Conservation (phyloP, 1,139 yeast genomes). For the Scheffersomyces parashehatae region DNA sequence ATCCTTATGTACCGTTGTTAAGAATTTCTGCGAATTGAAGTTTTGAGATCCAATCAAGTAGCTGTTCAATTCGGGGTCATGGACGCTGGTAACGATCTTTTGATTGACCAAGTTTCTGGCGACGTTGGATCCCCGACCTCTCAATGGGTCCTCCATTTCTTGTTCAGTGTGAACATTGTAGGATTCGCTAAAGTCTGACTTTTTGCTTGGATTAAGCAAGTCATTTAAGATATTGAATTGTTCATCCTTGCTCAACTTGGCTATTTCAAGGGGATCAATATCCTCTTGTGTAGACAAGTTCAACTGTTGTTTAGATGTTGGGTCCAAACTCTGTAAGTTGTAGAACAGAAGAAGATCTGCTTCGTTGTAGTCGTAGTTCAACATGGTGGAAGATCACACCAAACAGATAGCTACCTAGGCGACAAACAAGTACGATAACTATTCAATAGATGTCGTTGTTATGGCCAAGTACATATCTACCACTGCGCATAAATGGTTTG, state of each 20-base stretch:
- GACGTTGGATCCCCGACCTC: slow-evolving; percentile 48
- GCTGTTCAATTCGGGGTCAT: slow-evolving; percentile 46
- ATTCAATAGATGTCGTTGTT: too few species aligned
- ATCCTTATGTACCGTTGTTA: slow-evolving; percentile 68
- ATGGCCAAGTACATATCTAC: too few species aligned
- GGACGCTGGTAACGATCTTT: slow-evolving; percentile 37
- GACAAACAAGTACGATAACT: too few species aligned
- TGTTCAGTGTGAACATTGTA: slow-evolving; percentile 5
- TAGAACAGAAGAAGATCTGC: slow-evolving; percentile 26
- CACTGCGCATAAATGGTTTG: too few species aligned
- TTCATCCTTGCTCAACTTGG: slow-evolving; percentile 25
- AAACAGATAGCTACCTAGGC: too few species aligned
- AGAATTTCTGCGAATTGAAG: slow-evolving; percentile 69
- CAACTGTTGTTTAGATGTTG: slow-evolving; percentile 22
- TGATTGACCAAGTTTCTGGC: slow-evolving; percentile 41
- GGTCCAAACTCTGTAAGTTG: slow-evolving; percentile 24
- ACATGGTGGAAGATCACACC: slow-evolving; percentile 16
- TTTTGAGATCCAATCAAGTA: slow-evolving; percentile 71
- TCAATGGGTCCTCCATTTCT: slow-evolving; percentile 52
- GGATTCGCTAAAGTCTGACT: background rate
- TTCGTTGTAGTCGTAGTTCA: slow-evolving; percentile 25
- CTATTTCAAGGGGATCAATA: slow-evolving; percentile 26
- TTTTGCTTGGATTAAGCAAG: slow-evolving; percentile 17
- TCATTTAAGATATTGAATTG: slow-evolving; percentile 30
- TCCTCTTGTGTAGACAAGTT: slow-evolving; percentile 15